Conservation (phyloP, 331 rosid species). For the Rhamnella rubrinervis region DNA sequence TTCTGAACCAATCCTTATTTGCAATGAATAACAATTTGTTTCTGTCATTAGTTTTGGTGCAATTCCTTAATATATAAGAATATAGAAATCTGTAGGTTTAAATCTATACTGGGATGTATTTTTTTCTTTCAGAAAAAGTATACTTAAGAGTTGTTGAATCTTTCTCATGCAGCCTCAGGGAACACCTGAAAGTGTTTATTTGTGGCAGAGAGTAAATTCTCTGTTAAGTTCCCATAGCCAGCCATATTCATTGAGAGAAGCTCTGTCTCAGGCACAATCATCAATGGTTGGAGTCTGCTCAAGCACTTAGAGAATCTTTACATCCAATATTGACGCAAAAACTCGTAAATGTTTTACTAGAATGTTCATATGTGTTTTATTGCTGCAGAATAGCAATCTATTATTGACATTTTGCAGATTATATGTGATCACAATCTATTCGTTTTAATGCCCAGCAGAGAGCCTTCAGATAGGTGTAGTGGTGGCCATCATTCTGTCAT, state of each 20-base stretch:
- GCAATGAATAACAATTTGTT: background rate
- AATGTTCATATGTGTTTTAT: background rate
- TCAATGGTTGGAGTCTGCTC: constrained; percentile 98
- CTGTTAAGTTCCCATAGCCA: too few species aligned
- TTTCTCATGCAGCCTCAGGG: constrained; percentile 83
- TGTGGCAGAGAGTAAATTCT: constrained; percentile 31
- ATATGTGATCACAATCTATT: constrained; percentile 95
- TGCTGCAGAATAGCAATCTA: background rate
- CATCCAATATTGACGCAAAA: constrained; percentile 96
- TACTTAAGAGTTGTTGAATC: constrained; percentile 21
- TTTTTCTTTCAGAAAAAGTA: background rate
- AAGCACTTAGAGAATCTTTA: constrained; percentile 94
- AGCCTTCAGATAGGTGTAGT: constrained; percentile 93
- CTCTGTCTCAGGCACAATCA: constrained; percentile 97
- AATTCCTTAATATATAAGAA: background rate
- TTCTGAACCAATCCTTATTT: background rate
- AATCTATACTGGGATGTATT: background rate
- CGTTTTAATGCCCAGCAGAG: constrained; percentile 99
- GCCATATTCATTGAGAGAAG: constrained; percentile 99
- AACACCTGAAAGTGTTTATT: constrained; percentile 86
- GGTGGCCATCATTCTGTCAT: background rate
- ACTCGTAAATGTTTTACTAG: constrained; percentile 50
- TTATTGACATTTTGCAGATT: constrained; percentile 58
- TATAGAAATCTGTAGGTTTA: constrained; percentile 9
- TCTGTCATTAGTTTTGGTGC: background rate